These are phyloP conservation scores for Ulmus americana DNA, from an alignment of 331 rosid genomes.

Conservation along the genomic window DNA sequence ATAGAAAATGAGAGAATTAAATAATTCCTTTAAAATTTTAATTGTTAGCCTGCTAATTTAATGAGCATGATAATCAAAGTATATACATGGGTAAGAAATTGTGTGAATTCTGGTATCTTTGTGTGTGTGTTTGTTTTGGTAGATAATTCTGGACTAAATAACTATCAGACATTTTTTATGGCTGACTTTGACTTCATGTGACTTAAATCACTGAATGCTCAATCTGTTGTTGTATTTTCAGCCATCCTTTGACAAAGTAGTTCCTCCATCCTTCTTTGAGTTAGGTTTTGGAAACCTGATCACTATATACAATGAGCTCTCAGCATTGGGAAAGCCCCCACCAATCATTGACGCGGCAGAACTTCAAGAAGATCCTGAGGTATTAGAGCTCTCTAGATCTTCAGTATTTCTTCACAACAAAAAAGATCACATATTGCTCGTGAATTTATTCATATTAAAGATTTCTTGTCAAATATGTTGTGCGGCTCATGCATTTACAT, in stretches of 20 bases:
- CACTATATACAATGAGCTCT: constrained; percentile 53
- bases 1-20: background rate
- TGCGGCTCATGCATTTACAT: too few relatives aligned
- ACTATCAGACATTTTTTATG: background rate
- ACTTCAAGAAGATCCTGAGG: constrained; percentile 68
- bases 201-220: constrained; percentile 14
- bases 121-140: too few relatives aligned
- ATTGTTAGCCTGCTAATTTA: too few relatives aligned
- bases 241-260: constrained; percentile 75
- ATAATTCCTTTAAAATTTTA: too few relatives aligned
- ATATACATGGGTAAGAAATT: too few relatives aligned
- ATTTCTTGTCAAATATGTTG: background rate
- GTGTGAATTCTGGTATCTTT: too few relatives aligned
- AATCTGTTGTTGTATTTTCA: constrained; percentile 29
- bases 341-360: constrained; percentile 62
- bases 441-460: background rate
- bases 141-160: too few relatives aligned
- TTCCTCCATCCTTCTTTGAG: constrained; percentile 56
- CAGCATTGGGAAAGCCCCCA: constrained; percentile 56
- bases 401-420: constrained; percentile 17
- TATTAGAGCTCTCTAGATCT: constrained; percentile 25
- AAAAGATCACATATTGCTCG: constrained; percentile 2
- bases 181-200: background rate
- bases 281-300: constrained; percentile 64
- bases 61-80: too few relatives aligned